Conservation (phyloP, 2,329 filamentous ascomycete species). For the Cladosporium sp. region DNA sequence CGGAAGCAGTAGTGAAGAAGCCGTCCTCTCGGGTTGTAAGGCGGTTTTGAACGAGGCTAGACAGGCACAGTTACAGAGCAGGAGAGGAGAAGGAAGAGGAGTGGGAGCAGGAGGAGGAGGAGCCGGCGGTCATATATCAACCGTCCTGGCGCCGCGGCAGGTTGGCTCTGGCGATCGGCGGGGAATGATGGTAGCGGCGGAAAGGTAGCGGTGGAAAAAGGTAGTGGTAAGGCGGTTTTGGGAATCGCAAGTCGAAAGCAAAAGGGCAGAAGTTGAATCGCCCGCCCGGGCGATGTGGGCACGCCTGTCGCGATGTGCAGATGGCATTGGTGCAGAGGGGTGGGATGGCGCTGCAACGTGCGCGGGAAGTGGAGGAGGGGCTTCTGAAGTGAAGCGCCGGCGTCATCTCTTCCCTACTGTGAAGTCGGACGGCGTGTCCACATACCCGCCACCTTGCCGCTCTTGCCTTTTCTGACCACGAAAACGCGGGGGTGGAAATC, state of each 20-base stretch:
- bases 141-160: background rate
- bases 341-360: slow-evolving; percentile 1
- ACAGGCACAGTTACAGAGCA: too few species aligned
- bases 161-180: background rate
- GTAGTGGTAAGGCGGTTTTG: slow-evolving; percentile 4
- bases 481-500: too few species aligned
- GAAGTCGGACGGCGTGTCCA: too few species aligned
- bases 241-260: background rate
- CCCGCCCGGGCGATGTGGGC: slow-evolving; percentile 11
- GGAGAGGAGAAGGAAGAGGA: background rate
- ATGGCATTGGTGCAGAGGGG: slow-evolving; percentile 1
- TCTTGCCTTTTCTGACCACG: too few species aligned
- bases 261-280: background rate
- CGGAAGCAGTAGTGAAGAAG: background rate
- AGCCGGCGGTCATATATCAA: slow-evolving; percentile 7
- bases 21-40: background rate
- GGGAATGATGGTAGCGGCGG: background rate
- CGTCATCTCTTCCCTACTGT: background rate
- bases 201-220: too few species aligned
- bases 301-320: slow-evolving; percentile 4
- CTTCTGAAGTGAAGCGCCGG: background rate
- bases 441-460: slow-evolving; percentile 2
- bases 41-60: background rate
- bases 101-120: background rate
- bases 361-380: slow-evolving; percentile 6